Evolutionary conservation across 1,139 yeast genomes (phyloP).

Genomic region (Suhomyces choctaworum): DNA sequence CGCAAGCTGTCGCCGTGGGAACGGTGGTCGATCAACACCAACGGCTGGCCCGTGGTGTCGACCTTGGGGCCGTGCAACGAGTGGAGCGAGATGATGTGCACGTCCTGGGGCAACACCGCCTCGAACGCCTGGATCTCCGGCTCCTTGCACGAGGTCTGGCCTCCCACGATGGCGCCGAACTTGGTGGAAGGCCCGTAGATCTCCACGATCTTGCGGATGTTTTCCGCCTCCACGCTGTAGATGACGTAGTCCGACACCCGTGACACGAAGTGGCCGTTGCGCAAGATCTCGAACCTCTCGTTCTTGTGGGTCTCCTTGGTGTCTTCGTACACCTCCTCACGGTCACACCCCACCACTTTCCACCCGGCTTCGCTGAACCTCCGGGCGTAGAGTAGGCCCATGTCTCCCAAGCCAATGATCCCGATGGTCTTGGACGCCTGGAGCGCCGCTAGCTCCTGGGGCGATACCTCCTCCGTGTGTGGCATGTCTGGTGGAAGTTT

Average conservation of each 20-base stretch:
- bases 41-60: conserved; percentile 86
- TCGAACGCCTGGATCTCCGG: conserved; percentile 92
- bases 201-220: conserved; percentile 68
- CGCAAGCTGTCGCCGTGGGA: conserved; percentile 55
- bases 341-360: conserved; percentile 89
- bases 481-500: no score
- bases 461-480: no score
- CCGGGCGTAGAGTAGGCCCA: conserved; percentile 87
- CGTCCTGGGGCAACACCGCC: conserved; percentile 67
- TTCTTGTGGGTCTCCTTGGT: conserved; percentile 43
- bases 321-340: conserved; percentile 61
- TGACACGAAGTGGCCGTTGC: conserved; percentile 82
- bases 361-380: conserved; percentile 82
- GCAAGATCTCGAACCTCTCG: conserved; percentile 54
- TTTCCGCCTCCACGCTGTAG: conserved; percentile 89
- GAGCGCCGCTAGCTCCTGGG: no score
- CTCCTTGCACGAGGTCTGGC: conserved; percentile 93
- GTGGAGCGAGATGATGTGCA: conserved; percentile 81
- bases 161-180: conserved; percentile 90
- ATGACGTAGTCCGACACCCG: conserved; percentile 78
- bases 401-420: conserved; percentile 93
- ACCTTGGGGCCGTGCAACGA: conserved; percentile 95
- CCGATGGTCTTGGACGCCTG: conserved; percentile 61
- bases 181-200: conserved; percentile 86
- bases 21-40: conserved; percentile 79